Conservation (phyloP, 176 grass and related monocot species). For the Lolium multiflorum region DNA sequence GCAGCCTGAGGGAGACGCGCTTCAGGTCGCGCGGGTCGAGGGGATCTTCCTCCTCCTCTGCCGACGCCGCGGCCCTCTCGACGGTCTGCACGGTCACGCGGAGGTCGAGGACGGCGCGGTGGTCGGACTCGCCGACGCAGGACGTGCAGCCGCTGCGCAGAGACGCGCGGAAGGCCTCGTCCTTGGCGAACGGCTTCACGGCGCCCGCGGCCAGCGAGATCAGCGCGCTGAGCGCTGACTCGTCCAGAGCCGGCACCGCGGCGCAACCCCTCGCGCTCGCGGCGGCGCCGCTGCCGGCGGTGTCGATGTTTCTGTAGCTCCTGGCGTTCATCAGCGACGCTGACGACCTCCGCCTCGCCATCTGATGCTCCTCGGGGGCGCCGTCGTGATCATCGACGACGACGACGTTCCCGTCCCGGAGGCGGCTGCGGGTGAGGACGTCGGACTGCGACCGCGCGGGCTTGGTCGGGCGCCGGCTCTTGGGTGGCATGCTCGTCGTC, state of each 20-base stretch:
- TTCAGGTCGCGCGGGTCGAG: conserved; percentile 53
- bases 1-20: conserved; percentile 48
- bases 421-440: conserved; percentile 42
- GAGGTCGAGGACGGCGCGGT: conserved; percentile 55
- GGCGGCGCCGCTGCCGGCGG: not conserved
- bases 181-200: conserved; percentile 40
- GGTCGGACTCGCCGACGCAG: conserved; percentile 50
- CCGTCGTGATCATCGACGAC: not conserved
- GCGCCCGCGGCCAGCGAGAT: conserved; percentile 50
- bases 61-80: conserved; percentile 37
- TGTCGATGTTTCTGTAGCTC: conserved; percentile 12
- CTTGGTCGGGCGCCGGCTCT: conserved; percentile 40
- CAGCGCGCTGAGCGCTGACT: conserved; percentile 59
- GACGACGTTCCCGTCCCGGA: not conserved
- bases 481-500: conserved; percentile 43
- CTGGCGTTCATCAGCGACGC: conserved; percentile 34
- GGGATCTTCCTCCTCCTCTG: not conserved
- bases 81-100: conserved; percentile 51
- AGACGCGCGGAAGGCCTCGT: conserved; percentile 50
- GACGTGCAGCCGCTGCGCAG: conserved; percentile 47
- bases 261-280: not conserved
- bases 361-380: not conserved
- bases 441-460: conserved; percentile 55
- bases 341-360: conserved; percentile 16
- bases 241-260: conserved; percentile 47